phyloP scores from a whole-genome alignment of 2,329 filamentous ascomycete genomes.

The Phialemonium atrogriseum region DNA sequence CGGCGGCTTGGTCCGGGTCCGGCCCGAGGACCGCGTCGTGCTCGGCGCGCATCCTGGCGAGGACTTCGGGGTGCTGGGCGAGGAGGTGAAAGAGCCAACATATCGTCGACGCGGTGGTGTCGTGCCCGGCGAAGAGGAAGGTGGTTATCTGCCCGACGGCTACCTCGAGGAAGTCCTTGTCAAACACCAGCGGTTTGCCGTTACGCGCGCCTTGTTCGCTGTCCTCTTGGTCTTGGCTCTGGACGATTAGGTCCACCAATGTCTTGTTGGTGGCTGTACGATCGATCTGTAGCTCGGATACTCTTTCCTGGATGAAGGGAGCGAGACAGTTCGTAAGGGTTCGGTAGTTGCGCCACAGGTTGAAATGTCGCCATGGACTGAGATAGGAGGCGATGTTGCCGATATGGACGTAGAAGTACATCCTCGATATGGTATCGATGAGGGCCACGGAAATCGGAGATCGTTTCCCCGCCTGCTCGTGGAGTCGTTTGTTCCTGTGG shows the following conservation, averaged over 20 bases:
- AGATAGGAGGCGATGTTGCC: background rate
- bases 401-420: conserved; percentile 2
- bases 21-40: conserved; percentile 3
- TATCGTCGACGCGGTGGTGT: conserved; percentile 11
- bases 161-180: background rate
- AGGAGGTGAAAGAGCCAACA: conserved; percentile 8
- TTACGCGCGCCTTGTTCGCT: background rate
- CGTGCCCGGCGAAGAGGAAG: conserved; percentile 8
- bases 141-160: conserved; percentile 1
- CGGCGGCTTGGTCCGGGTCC: background rate
- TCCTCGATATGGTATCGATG: background rate
- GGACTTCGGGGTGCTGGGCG: conserved; percentile 12
- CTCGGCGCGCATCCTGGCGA: conserved; percentile 18
- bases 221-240: background rate
- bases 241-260: background rate
- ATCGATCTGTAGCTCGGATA: no score
- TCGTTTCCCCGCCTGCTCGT: background rate
- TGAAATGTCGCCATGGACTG: conserved; percentile 1
- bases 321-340: background rate
- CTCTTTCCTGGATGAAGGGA: no score
- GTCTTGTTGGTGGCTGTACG: background rate
- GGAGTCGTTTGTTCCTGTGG: background rate
- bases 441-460: background rate
- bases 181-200: background rate
- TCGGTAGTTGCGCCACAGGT: background rate